A percentile compares a stretch with the other conserved stretches of the same genome.
Conservation (phyloP, 2,329 filamentous ascomycete species). For the Verruconis gallopava region DNA sequence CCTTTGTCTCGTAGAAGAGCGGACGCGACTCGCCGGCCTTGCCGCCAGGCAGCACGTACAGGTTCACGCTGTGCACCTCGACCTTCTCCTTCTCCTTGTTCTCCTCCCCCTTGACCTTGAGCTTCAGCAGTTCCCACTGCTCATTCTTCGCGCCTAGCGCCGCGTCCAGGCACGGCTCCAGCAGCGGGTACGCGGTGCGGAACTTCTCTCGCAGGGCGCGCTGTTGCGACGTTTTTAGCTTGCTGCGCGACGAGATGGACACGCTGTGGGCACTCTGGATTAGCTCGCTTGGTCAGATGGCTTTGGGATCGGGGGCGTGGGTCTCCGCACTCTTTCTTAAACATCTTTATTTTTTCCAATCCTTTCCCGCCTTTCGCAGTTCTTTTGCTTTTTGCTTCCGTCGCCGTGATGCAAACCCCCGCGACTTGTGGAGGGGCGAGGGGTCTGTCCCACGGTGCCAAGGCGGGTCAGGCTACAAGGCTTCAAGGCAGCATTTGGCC, state of each 20-base stretch:
- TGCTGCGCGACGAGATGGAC: conserved; percentile 68
- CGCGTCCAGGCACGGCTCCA: conserved; percentile 81
- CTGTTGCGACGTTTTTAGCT: conserved; percentile 94
- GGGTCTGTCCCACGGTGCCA: too few species aligned
- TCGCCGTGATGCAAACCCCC: too few species aligned
- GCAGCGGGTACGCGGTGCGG: conserved; percentile 70
- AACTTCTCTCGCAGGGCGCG: conserved; percentile 73
- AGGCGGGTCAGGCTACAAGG: too few species aligned
- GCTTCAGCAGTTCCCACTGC: conserved; percentile 30
- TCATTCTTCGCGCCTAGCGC: conserved; percentile 81
- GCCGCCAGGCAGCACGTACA: neutral
- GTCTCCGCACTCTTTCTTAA: too few species aligned
- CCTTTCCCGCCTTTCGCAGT: too few species aligned
- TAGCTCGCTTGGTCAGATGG: too few species aligned
- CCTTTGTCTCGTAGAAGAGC: conserved; percentile 82
- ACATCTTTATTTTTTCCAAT: too few species aligned
- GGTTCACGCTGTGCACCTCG: neutral
- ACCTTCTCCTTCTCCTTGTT: conserved; percentile 1
- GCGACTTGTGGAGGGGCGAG: too few species aligned
- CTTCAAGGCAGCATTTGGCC: too few species aligned
- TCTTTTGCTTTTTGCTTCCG: too few species aligned
- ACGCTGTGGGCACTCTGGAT: conserved; percentile 54
- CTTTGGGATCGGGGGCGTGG: too few species aligned
- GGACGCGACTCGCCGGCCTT: conserved; percentile 22
- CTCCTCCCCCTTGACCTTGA: neutral